These are phyloP conservation scores for Telopea speciosissima DNA, from an alignment of 177 flowering plant genomes.

Conservation along the genomic window DNA sequence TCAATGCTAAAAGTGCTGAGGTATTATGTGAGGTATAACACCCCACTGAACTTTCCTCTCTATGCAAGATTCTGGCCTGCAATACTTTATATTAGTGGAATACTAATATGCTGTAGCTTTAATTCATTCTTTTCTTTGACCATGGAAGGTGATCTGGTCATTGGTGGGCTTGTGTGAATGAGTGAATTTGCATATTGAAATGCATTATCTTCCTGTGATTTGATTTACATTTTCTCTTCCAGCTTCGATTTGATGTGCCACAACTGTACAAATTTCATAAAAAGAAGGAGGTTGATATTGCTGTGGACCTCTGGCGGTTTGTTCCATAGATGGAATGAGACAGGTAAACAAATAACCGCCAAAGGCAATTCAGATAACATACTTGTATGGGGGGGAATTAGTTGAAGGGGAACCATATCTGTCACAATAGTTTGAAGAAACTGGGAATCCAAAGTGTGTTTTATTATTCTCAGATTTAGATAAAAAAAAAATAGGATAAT, in stretches of 20 bases:
- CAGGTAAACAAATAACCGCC: background rate
- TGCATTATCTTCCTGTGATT: background rate
- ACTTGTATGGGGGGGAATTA: background rate
- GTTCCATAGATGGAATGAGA: constrained; percentile 36
- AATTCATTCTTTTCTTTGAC: background rate
- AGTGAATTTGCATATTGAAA: background rate
- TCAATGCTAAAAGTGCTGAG: constrained; percentile 72
- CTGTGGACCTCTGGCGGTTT: constrained; percentile 97
- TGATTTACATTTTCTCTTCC: constrained; percentile 9
- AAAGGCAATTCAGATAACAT: background rate
- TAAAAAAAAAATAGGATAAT: too few species aligned
- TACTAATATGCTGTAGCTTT: background rate
- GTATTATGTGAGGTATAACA: constrained; percentile 80
- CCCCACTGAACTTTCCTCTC: background rate
- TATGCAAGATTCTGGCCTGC: background rate
- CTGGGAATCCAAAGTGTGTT: background rate
- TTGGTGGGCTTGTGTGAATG: background rate
- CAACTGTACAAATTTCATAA: constrained; percentile 88
- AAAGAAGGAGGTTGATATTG: constrained; percentile 89
- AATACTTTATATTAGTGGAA: background rate
- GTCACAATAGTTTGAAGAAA: background rate
- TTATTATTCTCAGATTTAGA: background rate
- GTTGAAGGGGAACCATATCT: background rate
- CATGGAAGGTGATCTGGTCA: too few species aligned
- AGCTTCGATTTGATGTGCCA: constrained; percentile 91